A percentile compares a stretch with the other conserved stretches of the same genome.
These are phyloP conservation scores for Peronospora destructor DNA, from an alignment of 352 stramenopile genomes.

Conservation along the genomic window DNA sequence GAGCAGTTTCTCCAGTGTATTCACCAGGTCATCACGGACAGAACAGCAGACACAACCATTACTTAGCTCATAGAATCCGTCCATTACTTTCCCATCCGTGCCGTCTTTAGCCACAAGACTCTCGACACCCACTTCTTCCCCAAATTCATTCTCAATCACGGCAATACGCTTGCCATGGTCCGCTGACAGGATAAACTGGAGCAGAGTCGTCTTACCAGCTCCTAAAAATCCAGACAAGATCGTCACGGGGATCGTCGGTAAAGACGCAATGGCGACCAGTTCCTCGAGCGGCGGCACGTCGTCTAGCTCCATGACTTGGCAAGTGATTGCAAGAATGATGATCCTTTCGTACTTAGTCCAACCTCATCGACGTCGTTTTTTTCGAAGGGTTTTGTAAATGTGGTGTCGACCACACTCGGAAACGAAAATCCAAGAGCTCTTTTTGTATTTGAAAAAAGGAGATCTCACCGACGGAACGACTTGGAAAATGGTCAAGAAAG, in stretches of 20 bases:
- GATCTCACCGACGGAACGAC: not conserved
- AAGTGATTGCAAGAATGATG: too few relatives aligned
- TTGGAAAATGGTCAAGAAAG: conserved; percentile 48
- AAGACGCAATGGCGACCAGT: not conserved
- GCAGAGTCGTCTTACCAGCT: conserved; percentile 95
- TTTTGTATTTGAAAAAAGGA: not conserved
- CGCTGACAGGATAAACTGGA: conserved; percentile 95
- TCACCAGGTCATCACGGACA: conserved; percentile 87
- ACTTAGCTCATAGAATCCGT: conserved; percentile 91
- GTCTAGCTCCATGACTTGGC: too few relatives aligned
- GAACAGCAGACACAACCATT: conserved; percentile 99
- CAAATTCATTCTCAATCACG: conserved; percentile 99
- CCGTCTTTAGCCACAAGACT: conserved; percentile 83
- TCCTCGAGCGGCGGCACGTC: too few relatives aligned
- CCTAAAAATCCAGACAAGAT: conserved; percentile 95
- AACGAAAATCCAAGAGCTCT: conserved; percentile 19
- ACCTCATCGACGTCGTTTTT: too few relatives aligned
- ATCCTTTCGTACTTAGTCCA: too few relatives aligned
- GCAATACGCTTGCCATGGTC: conserved; percentile 91
- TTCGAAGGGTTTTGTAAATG: too few relatives aligned
- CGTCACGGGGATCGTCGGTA: conserved; percentile 78
- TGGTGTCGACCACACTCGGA: conserved; percentile 2
- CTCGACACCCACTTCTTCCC: conserved; percentile 92
- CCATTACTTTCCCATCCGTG: conserved; percentile 50
- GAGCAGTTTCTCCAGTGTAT: conserved; percentile 81